Conservation (phyloP, 805 yeast genomes). For the Starmerella powellii region DNA sequence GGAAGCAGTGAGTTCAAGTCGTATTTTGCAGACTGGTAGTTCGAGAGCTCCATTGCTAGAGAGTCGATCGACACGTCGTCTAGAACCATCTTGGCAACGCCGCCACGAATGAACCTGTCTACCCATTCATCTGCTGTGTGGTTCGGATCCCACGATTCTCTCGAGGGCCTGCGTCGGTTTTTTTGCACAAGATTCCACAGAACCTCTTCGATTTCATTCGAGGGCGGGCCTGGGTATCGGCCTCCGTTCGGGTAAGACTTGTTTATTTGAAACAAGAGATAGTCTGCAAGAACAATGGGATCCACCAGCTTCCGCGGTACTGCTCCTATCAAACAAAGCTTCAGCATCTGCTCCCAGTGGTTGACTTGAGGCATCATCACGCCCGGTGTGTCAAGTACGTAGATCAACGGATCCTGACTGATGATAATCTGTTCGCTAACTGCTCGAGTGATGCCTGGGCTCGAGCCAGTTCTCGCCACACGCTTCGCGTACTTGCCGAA, state of each 20-base stretch:
- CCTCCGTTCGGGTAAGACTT: conserved; percentile 18
- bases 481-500: conserved; percentile 30
- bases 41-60: neutral
- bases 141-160: conserved; percentile 12
- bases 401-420: conserved; percentile 45
- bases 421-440: conserved; percentile 67
- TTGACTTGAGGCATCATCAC: conserved; percentile 68
- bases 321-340: conserved; percentile 62
- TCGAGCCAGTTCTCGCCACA: conserved; percentile 75
- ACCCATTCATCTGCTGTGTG: conserved; percentile 17
- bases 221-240: conserved; percentile 19
- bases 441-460: conserved; percentile 79
- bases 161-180: neutral
- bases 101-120: conserved; percentile 13
- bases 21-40: neutral
- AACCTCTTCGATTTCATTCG: conserved; percentile 20
- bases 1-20: conserved; percentile 3
- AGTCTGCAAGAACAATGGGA: conserved; percentile 79
- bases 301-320: conserved; percentile 60
- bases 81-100: conserved; percentile 7
- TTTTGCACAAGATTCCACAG: conserved; percentile 14
- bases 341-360: conserved; percentile 57
- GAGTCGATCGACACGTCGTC: conserved; percentile 12
- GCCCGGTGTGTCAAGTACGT: conserved; percentile 85
- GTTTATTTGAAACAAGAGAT: conserved; percentile 61